Evolutionary conservation across 2,329 filamentous ascomycete species (phyloP), one percentile per base, ranked within the genome.

Genomic region (Fusarium secorum): DNA sequence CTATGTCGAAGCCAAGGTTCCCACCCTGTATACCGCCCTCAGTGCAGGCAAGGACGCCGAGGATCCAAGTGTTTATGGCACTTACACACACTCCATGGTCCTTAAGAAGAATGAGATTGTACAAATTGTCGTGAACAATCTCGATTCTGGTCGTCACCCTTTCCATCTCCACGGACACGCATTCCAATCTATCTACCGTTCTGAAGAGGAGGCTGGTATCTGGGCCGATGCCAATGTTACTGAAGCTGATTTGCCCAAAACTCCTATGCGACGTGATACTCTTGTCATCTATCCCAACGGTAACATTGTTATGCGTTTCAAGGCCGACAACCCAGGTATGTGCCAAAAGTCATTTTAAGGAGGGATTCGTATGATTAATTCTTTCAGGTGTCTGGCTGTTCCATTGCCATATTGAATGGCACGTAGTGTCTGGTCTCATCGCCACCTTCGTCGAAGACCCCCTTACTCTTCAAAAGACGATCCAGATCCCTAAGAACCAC

Each of bases 351-450:
- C 1, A 5, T 5, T 3, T n/a, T 11, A 5, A 24, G 10, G 28
- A 36, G 20, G n/a, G 8, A 20, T 8, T n/a, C 28, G 5, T 18
- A 36, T 51, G 5, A 22, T 35, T 60, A 11, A 63, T 8, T 11
- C 17, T 15, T 20, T 4, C 14, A 83, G 83, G 88, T n/a, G 82
- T 92, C 48, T 92, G 90, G 90, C 79, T 92, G 5, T 92, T 94
- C 83, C 92, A 94, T 79, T 95, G 92, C 79, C 93, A 95, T 78
- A 91, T 95, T 58, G 91, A 93, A 77, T 95, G 91, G 91, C 91
- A 94, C 78, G 83, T 93, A 62, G 81, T 86, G 11, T 89, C 88
- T 5, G 91, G 91, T 28, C 84, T 93, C 8, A 83, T 88, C 9
- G 86, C 89, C 36, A 89, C 88, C 4, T 86, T 93, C 70, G 79